Evolutionary conservation across 768 basidiomycete species (phyloP).

Genomic region (Crassisporium funariophilum): DNA sequence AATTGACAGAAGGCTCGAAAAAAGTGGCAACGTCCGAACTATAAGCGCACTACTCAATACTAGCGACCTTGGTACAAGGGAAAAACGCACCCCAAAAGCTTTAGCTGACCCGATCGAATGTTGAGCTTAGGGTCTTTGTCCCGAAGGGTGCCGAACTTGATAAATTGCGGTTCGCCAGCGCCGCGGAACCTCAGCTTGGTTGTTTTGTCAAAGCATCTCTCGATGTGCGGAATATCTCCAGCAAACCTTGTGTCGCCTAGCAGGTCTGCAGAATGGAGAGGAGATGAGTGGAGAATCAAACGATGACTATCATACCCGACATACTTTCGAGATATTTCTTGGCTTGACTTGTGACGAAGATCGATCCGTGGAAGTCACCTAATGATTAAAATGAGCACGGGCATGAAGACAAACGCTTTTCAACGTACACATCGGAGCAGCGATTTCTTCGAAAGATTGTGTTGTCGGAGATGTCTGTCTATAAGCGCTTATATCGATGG

Average conservation of each 20-base stretch:
- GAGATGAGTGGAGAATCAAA: background rate
- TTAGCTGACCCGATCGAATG: constrained; percentile 49
- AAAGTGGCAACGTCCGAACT: constrained; percentile 33
- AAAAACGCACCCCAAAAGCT: constrained; percentile 35
- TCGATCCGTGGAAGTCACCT: constrained; percentile 44
- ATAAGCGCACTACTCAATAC: background rate
- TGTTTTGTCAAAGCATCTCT: constrained; percentile 44
- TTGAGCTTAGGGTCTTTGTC: constrained; percentile 41
- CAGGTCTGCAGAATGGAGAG: too few relatives aligned
- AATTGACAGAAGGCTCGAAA: constrained; percentile 34
- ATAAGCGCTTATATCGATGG: constrained; percentile 63
- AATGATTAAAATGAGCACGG: background rate
- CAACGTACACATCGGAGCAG: constrained; percentile 42
- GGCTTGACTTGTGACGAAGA: constrained; percentile 49
- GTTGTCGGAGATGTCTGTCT: constrained; percentile 32
- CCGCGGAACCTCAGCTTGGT: constrained; percentile 46
- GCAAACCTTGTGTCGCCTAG: constrained; percentile 40
- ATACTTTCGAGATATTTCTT: constrained; percentile 38
- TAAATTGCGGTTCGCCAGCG: constrained; percentile 39
- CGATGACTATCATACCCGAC: background rate
- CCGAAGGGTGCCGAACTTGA: constrained; percentile 44
- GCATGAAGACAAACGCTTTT: background rate
- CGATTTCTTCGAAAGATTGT: constrained; percentile 48
- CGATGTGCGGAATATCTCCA: constrained; percentile 42
- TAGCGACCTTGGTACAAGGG: background rate